A percentile compares a stretch with the other conserved stretches of the same genome.
Evolutionary conservation across 768 basidiomycete species (phyloP).

Genomic region (Lentinula sp.): DNA sequence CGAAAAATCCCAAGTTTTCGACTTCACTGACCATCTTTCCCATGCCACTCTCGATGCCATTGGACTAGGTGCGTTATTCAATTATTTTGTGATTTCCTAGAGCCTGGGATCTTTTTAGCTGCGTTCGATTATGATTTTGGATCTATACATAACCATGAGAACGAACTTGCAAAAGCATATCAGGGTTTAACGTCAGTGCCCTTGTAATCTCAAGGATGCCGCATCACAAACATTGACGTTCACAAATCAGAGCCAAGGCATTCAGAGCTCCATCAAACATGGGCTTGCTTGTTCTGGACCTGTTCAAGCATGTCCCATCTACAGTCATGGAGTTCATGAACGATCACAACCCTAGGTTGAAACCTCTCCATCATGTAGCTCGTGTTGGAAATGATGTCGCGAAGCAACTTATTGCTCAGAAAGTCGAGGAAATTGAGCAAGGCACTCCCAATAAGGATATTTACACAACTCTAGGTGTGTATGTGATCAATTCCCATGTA

Average conservation of each 20-base stretch:
- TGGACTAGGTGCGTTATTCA: slow-evolving; percentile 25
- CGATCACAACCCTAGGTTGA: background rate
- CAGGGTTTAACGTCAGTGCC: slow-evolving; percentile 27
- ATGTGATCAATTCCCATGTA: background rate
- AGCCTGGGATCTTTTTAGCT: slow-evolving; percentile 2
- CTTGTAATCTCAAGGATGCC: too few relatives aligned
- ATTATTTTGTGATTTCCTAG: background rate
- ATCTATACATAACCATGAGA: slow-evolving; percentile 28
- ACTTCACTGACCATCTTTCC: slow-evolving; percentile 21
- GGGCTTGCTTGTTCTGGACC: background rate
- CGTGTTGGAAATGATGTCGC: slow-evolving; percentile 3
- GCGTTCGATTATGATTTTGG: slow-evolving; percentile 38
- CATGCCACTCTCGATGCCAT: slow-evolving; percentile 32
- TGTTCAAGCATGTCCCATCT: slow-evolving; percentile 9
- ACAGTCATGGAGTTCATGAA: slow-evolving; percentile 15
- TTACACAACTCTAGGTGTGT: slow-evolving; percentile 28
- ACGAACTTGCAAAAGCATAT: slow-evolving; percentile 29
- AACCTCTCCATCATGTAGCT: background rate
- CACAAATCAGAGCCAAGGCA: slow-evolving; percentile 8
- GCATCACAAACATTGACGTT: background rate
- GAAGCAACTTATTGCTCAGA: background rate
- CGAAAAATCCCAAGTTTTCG: slow-evolving; percentile 13
- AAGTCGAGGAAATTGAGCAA: slow-evolving; percentile 2
- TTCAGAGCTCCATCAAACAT: slow-evolving; percentile 11
- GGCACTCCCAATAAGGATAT: slow-evolving; percentile 17